Conservation (phyloP, 768 basidiomycete genomes). For the Baorangia bicolor region DNA sequence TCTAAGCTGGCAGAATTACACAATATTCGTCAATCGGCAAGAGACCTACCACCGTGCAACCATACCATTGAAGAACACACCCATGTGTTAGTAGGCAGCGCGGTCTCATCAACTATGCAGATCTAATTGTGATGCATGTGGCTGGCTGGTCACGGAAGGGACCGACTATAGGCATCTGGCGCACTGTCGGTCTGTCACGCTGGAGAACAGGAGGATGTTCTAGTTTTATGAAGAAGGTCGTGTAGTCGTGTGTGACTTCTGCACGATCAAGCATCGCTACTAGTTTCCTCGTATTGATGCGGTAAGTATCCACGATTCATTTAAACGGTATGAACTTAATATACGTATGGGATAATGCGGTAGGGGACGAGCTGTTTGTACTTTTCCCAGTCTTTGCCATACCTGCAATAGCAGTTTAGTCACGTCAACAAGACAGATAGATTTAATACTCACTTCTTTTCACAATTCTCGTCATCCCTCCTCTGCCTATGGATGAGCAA, state of each 20-base stretch:
- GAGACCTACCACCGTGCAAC: no score
- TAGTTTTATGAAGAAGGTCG: no score
- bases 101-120: no score
- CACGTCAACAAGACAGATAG: not conserved
- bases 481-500: conserved; percentile 88
- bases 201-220: no score
- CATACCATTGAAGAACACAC: no score
- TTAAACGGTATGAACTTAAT: conserved; percentile 36
- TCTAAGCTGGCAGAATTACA: not conserved
- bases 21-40: not conserved
- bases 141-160: no score
- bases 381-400: conserved; percentile 91
- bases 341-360: conserved; percentile 83
- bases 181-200: no score
- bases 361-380: conserved; percentile 87
- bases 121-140: no score
- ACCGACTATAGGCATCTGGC: no score
- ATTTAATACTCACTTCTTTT: conserved; percentile 64
- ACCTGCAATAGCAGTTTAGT: conserved; percentile 46
- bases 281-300: not conserved
- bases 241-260: no score
- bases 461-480: conserved; percentile 90
- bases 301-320: not conserved
- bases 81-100: no score
- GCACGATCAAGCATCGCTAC: no score